Base-by-base conservation (phyloP, 2,329 filamentous ascomycete species). In the Phaeosphaeria sp. region DNA sequence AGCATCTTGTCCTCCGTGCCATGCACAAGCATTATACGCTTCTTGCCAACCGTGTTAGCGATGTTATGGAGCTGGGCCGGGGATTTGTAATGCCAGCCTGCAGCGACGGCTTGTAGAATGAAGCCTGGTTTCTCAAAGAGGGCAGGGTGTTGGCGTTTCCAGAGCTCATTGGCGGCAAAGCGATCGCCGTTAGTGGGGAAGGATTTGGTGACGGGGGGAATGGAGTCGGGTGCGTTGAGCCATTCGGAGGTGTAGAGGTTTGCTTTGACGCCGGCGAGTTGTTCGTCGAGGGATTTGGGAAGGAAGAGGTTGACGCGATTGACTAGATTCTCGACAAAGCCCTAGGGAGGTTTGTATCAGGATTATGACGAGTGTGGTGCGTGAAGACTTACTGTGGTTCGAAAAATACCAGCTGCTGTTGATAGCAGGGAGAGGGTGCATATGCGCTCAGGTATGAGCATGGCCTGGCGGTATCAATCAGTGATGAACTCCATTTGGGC, bases 151-250 rank as follows among this genome's bases (percentile, higher is more conserved):
- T 82, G 78, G 18, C 90, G 84, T 80, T 96, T 96, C 69, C 81
- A 82, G 62, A 96, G 77, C 77, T 96, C 92, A 64, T 89, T 87
- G 0, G 93, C 92, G 23, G 90, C 89, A 71, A 93, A 94, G 5
- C 93, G 89, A 79, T 95, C 90, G 57, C 88, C 92, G 72, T 94
- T 95, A 52, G 83, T 91, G 4, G 84, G 84, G 74, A 95, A 96
- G 9, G 75, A 77, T 39, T 81, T 66, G 55, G 78, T 72, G 1
- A 77, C 72, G 46, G 66, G 73, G 50, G 81, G 78, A 15, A 73
- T 64, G 0, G 63, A 82, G 75, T 94, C 91, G 0, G 88, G 86
- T 5, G 76, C 72, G 22, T 77, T 68, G 7, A 95, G 84, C 83
- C 87, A 96, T 15, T 79, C 77, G 2, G 81, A 71, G 0, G 85